Conservation (phyloP, 345 rosid genomes). For the Gossypium raimondii region DNA sequence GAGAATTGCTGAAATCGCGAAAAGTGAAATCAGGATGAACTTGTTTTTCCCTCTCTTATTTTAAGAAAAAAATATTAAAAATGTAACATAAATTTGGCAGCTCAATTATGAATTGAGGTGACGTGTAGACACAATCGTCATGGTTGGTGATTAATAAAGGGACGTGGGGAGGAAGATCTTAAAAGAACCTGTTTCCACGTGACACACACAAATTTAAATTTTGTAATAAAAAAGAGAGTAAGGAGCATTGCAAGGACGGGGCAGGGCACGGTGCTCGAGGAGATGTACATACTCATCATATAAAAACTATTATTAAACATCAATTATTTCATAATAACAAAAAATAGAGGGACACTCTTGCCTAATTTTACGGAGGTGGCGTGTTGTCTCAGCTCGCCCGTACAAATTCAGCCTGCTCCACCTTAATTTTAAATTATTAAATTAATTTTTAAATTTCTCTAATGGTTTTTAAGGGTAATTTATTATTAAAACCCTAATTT, state of each 20-base stretch:
- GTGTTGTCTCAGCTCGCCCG: slow-evolving; percentile 2
- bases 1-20: too few relatives aligned
- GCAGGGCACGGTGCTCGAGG: slow-evolving; percentile 50
- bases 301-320: neutral
- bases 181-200: slow-evolving; percentile 22
- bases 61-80: too few relatives aligned
- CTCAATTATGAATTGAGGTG: neutral
- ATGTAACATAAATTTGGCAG: too few relatives aligned
- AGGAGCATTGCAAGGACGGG: neutral
- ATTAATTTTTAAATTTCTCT: too few relatives aligned
- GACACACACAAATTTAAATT: slow-evolving; percentile 9
- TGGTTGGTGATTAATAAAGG: slow-evolving; percentile 33
- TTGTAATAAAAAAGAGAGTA: neutral
- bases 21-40: too few relatives aligned
- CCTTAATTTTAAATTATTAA: neutral
- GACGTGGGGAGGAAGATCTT: neutral
- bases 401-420: neutral
- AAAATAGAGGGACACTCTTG: neutral
- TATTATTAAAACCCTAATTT: too few relatives aligned
- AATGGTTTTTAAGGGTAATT: too few relatives aligned
- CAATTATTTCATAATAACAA: neutral
- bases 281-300: neutral
- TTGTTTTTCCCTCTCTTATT: too few relatives aligned
- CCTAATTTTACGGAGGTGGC: slow-evolving; percentile 1
- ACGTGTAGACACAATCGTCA: slow-evolving; percentile 19